Conservation (phyloP, 192 early-diverging fungal genomes). For the Fimicolochytrium jonesii region DNA sequence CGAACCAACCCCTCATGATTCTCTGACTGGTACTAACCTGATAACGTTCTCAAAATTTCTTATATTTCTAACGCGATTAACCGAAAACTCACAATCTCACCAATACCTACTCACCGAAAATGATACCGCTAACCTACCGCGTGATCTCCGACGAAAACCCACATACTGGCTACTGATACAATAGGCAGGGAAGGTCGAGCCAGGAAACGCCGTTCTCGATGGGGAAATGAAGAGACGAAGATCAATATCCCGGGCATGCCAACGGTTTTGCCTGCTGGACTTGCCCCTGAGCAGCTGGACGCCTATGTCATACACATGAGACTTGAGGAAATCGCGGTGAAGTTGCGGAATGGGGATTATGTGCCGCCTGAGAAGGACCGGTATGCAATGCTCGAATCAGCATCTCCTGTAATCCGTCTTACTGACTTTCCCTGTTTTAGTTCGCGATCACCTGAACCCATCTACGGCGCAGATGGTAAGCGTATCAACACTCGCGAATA, state of each 20-base stretch:
- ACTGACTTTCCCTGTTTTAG: too few species aligned
- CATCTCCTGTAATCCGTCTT: too few species aligned
- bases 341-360: constrained; percentile 76
- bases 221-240: constrained; percentile 75
- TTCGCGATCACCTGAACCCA: constrained; percentile 94
- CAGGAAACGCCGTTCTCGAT: constrained; percentile 72
- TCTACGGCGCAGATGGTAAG: constrained; percentile 89
- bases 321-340: constrained; percentile 86
- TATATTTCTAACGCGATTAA: too few species aligned
- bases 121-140: background rate
- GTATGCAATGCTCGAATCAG: constrained; percentile 48
- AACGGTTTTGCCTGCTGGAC: constrained; percentile 68
- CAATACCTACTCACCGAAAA: background rate
- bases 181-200: constrained; percentile 31
- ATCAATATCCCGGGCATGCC: constrained; percentile 73
- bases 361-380: constrained; percentile 74
- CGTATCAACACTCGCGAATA: constrained; percentile 94
- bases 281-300: constrained; percentile 78
- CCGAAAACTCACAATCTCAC: too few species aligned
- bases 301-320: constrained; percentile 74
- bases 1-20: too few species aligned
- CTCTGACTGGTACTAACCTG: too few species aligned
- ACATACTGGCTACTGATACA: background rate
- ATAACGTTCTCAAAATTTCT: too few species aligned
- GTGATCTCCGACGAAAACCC: background rate